Evolutionary conservation across 768 basidiomycete genomes (phyloP).

Genomic region (Pisolithus orientalis): DNA sequence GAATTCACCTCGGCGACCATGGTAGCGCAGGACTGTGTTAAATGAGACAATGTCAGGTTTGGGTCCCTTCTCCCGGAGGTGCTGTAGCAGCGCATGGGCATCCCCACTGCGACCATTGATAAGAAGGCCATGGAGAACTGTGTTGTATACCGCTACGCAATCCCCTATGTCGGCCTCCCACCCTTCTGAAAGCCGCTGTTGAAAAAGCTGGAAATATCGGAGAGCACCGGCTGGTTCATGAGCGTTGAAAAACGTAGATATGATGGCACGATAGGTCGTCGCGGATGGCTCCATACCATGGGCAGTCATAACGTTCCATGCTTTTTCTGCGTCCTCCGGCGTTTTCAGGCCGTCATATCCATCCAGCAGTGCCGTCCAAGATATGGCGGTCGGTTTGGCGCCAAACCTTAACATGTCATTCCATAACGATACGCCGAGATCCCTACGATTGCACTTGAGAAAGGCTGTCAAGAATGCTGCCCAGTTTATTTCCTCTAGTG

Average conservation of each 20-base stretch:
- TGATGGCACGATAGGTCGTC: constrained; percentile 62
- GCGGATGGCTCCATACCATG: constrained; percentile 53
- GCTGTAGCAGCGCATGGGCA: constrained; percentile 36
- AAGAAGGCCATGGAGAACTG: constrained; percentile 66
- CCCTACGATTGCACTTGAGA: constrained; percentile 45
- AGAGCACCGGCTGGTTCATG: constrained; percentile 48
- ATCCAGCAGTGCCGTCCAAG: constrained; percentile 71
- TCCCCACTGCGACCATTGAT: constrained; percentile 32
- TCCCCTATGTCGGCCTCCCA: constrained; percentile 23
- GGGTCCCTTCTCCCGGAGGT: constrained; percentile 47
- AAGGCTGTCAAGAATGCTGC: constrained; percentile 61
- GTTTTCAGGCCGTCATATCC: constrained; percentile 50
- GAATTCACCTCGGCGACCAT: constrained; percentile 58
- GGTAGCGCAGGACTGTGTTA: constrained; percentile 74
- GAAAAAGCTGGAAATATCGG: constrained; percentile 45
- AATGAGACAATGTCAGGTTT: constrained; percentile 68
- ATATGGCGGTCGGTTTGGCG: constrained; percentile 44
- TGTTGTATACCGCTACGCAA: constrained; percentile 57
- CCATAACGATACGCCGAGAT: constrained; percentile 63
- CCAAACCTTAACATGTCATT: constrained; percentile 50
- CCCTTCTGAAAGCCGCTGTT: constrained; percentile 15
- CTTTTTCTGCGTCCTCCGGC: constrained; percentile 45
- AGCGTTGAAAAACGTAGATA: constrained; percentile 52
- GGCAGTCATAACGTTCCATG: constrained; percentile 62
- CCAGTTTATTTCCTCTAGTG: constrained; percentile 57